Base-by-base conservation (phyloP, 2,329 filamentous ascomycete genomes). In the Fusarium vanettenii region DNA sequence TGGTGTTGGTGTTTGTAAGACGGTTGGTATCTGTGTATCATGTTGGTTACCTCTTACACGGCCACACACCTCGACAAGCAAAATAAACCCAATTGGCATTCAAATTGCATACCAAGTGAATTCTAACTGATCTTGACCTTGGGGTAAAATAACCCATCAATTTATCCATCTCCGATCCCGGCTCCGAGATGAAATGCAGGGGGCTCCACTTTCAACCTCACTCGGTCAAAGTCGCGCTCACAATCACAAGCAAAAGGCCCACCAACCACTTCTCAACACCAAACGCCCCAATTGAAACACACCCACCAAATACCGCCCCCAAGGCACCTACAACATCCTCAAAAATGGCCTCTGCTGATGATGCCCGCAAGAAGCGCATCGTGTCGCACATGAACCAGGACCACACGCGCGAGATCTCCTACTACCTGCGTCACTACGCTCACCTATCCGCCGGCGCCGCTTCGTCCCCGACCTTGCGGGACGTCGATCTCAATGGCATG, bases 321-420 rank as follows among this genome's bases (percentile, higher is more conserved):
- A 45, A 45, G 20, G 14, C 18, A 37, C 33, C 29, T 48, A 57
- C 25, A 16, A 18, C 43, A 18, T 6, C 13, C n/a, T 20, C 7
- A 66, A 43, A 43, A 60, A 81, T 80, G 80, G 66, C 74, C 16
- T 74, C 76, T 20, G 60, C 76, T n/a, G 80, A 82, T 25, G 78
- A 77, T 57, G 78, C 77, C 39, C 76, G 79, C 67, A 82, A 80
- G 56, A 74, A 76, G 43, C 82, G 84, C 76, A 85, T 86, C 82
- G 89, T 96, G 80, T 87, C 87, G 37, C 95, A 98, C 86, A 97
- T 98, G 94, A 98, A 98, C 85, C 86, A 86, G 50, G 93, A 96
- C 82, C 96, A 98, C 84, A 86, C 88, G 61, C 88, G 90, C 76
- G 94, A 94, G 67, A 90, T 98, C 60, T 85, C 89, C 67, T 89